Evolutionary conservation across 2,329 filamentous ascomycete genomes (phyloP).

Genomic region (Phialophora expanda): DNA sequence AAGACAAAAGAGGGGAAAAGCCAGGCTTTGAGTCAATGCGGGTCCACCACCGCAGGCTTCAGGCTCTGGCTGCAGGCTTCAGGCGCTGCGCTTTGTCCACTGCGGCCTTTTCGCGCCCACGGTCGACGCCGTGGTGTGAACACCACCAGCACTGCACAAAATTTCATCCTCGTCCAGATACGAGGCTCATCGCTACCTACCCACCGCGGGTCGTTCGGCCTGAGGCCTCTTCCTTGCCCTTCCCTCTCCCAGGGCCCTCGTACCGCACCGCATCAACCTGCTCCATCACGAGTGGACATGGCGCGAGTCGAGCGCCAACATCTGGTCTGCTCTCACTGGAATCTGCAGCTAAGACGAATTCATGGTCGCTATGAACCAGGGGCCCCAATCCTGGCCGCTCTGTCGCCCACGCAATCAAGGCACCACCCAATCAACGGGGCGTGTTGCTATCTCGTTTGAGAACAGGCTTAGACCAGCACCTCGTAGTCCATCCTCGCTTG

Average conservation of each 20-base stretch:
- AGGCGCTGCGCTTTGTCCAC: background rate
- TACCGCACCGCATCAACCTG: too few relatives aligned
- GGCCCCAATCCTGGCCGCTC: slow-evolving; percentile 25
- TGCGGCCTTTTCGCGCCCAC: slow-evolving; percentile 1
- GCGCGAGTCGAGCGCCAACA: slow-evolving; percentile 4
- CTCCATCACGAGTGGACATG: slow-evolving; percentile 10
- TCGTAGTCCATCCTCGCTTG: slow-evolving; percentile 7
- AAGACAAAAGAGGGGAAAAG: slow-evolving; percentile 19
- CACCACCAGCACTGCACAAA: slow-evolving; percentile 18
- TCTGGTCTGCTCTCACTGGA: slow-evolving; percentile 9
- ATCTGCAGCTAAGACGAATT: slow-evolving; percentile 28
- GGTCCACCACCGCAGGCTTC: background rate
- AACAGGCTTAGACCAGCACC: slow-evolving; percentile 17
- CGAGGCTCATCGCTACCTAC: slow-evolving; percentile 2
- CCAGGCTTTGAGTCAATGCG: background rate
- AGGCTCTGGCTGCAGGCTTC: background rate
- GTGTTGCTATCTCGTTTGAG: slow-evolving; percentile 1
- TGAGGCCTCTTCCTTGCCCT: slow-evolving; percentile 11
- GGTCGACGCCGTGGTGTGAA: slow-evolving; percentile 3
- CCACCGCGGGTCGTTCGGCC: slow-evolving; percentile 15
- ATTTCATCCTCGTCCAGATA: slow-evolving; percentile 7
- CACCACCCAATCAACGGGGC: slow-evolving; percentile 22
- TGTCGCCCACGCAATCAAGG: slow-evolving; percentile 33
- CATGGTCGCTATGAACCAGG: slow-evolving; percentile 11
- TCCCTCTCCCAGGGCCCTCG: background rate